These are phyloP conservation scores for Francoa sonchifolia DNA, from an alignment of 441 rosid species.

Conservation along the genomic window DNA sequence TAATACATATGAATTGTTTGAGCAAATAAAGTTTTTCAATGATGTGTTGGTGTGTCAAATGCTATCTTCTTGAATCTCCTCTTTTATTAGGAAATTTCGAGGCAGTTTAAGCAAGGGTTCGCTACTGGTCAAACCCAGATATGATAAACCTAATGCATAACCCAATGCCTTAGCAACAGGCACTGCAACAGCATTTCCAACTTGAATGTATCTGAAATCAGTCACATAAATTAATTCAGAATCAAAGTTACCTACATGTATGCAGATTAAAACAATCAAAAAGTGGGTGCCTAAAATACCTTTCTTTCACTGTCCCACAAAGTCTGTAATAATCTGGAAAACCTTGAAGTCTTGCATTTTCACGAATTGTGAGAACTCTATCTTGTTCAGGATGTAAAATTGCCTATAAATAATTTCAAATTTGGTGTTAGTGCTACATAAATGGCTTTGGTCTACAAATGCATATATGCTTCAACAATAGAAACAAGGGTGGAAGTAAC, in stretches of 20 bases:
- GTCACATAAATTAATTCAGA: not conserved
- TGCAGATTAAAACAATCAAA: not conserved
- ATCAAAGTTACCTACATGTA: not conserved
- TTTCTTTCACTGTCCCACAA: conserved; percentile 51
- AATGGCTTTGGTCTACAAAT: conserved; percentile 1
- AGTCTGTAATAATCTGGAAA: conserved; percentile 92
- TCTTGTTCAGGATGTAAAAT: conserved; percentile 89
- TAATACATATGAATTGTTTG: too few relatives aligned
- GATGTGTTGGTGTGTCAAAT: too few relatives aligned
- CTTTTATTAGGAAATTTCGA: conserved; percentile 46
- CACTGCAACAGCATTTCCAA: conserved; percentile 85
- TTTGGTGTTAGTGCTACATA: not conserved
- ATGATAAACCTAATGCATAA: conserved; percentile 59
- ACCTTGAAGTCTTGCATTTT: conserved; percentile 87
- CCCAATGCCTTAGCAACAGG: conserved; percentile 80
- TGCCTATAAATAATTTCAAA: conserved; percentile 34
- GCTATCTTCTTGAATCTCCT: too few relatives aligned
- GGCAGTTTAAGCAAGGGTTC: conserved; percentile 59
- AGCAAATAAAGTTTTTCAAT: too few relatives aligned
- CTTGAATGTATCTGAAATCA: conserved; percentile 56
- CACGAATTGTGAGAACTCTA: conserved; percentile 68
- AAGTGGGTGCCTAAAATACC: conserved; percentile 24
- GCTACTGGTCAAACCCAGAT: conserved; percentile 25
- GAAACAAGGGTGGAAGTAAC: conserved; percentile 28
- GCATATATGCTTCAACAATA: not conserved